Evolutionary conservation across 2,329 filamentous ascomycete genomes (phyloP), one percentile per base, ranked within the genome.

Genomic region (Nannizziopsis arthrosporioides): DNA sequence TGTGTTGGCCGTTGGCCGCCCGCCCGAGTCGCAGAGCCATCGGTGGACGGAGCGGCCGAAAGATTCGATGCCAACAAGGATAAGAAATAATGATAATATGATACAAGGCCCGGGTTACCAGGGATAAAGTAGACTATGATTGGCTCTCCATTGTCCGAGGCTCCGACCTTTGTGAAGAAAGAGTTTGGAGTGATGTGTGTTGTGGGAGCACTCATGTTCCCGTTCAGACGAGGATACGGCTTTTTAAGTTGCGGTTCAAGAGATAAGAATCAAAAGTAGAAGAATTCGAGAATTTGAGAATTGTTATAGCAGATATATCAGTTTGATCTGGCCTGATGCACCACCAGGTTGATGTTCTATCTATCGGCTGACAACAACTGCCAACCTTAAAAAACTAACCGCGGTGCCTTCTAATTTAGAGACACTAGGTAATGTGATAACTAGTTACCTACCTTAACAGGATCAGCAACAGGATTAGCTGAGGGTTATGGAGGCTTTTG

Each of bases 101-200:
- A 61, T 47, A 74, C 70, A 32, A 75, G 58, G 1, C 71, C 68
- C 1, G 73, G 70, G 52, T 75, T 76, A 19, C 73, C 72, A 17
- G 72, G 67, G 30, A 76, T 66, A 48, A 74, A 70, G 55, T 67
- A 72, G 10, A 70, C 61, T 27, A 63, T 59, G 2, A 57, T 57
- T 55, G 53, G 60, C 61, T 57, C 62, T 59, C 53, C 47, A 17
- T 49, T 36, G 17, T 49, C 41, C 10, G 41, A 32, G 9, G 22
- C 27, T 17, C 36, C 37, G 15, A 37, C 41, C 10, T 44, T 41
- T 47, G 57, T 53, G 35, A 61, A 56, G 53, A 66, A 66, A 34
- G 53, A 58, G 49, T 65, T 58, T 11, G 53, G 51, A 1, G 61
- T 59, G 35, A 67, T 47, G 19, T 36, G 37, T 19, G 45, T 47